phyloP scores from a whole-genome alignment of 2,329 filamentous ascomycete species.

The Xylaria polymorpha region DNA sequence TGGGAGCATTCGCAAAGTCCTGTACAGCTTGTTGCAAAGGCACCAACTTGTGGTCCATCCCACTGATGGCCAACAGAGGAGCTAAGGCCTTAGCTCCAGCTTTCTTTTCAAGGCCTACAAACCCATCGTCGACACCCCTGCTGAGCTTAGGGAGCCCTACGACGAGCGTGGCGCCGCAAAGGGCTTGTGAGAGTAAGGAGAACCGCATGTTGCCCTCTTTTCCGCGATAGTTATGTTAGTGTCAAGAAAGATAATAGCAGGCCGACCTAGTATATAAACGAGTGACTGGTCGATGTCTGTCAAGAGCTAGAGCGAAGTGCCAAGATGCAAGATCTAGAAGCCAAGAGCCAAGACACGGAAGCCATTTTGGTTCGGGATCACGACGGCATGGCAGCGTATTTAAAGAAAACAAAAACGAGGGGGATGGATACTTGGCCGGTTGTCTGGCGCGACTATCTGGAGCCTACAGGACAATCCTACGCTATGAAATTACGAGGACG shows the following conservation, averaged over 20 bases:
- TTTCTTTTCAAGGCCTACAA: slow-evolving; percentile 17
- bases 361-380: slow-evolving; percentile 4
- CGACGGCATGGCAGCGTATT: slow-evolving; percentile 33
- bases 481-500: slow-evolving; percentile 32
- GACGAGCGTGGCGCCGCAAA: slow-evolving; percentile 36
- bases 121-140: slow-evolving; percentile 1
- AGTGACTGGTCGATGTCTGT: slow-evolving; percentile 30
- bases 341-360: slow-evolving; percentile 30
- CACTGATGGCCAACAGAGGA: slow-evolving; percentile 30
- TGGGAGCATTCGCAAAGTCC: slow-evolving; percentile 35
- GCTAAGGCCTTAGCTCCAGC: background rate
- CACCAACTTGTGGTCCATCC: slow-evolving; percentile 27
- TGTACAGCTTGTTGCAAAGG: slow-evolving; percentile 30
- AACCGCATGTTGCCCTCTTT: slow-evolving; percentile 28
- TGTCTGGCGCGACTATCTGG: slow-evolving; percentile 2
- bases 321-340: slow-evolving; percentile 14
- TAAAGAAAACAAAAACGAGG: slow-evolving; percentile 17
- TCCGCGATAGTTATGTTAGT: background rate
- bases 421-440: slow-evolving; percentile 23
- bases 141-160: slow-evolving; percentile 31
- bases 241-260: background rate
- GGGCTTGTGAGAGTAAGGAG: slow-evolving; percentile 33
- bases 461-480: slow-evolving; percentile 7
- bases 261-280: slow-evolving; percentile 23
- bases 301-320: slow-evolving; percentile 16